Percentiles rank a stretch among this genome's conserved stretches.
These are phyloP conservation scores for Umbelopsis sp. DNA, from an alignment of 371 early-diverging fungal species.

Conservation along the genomic window DNA sequence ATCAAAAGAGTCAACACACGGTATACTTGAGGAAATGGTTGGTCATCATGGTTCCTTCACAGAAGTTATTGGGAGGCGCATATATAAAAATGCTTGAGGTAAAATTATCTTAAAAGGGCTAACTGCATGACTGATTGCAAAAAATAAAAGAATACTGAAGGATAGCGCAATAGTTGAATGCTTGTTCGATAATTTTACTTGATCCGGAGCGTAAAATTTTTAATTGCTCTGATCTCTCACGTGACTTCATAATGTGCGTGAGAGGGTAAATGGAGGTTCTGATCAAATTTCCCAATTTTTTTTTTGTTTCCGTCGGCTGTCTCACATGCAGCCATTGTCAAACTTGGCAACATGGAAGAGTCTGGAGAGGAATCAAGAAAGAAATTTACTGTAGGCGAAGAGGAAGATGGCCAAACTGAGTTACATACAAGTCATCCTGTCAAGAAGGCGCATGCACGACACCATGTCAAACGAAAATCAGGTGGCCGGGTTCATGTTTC, in stretches of 20 bases:
- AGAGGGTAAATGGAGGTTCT: not conserved
- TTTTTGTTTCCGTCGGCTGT: slow-evolving; percentile 9
- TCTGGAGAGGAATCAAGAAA: slow-evolving; percentile 27
- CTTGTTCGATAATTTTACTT: no score
- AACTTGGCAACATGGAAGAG: slow-evolving; percentile 23
- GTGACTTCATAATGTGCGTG: not conserved
- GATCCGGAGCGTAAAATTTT: not conserved
- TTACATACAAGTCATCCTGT: slow-evolving; percentile 8
- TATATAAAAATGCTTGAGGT: no score
- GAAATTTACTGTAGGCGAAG: slow-evolving; percentile 35
- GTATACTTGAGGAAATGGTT: no score
- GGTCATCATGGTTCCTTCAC: no score
- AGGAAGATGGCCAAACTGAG: slow-evolving; percentile 22
- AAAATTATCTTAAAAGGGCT: no score
- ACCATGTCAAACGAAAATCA: slow-evolving; percentile 53
- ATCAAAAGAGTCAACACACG: no score
- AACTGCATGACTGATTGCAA: no score
- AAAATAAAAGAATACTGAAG: no score
- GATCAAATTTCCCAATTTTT: not conserved
- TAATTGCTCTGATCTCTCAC: not conserved
- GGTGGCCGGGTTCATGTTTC: slow-evolving; percentile 53
- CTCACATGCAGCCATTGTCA: slow-evolving; percentile 19
- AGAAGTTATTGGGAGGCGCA: no score
- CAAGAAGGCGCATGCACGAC: slow-evolving; percentile 40
- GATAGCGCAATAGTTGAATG: no score